Base-by-base conservation (phyloP, 2,329 filamentous ascomycete genomes). In the Zymoseptoria pseudotritici region DNA sequence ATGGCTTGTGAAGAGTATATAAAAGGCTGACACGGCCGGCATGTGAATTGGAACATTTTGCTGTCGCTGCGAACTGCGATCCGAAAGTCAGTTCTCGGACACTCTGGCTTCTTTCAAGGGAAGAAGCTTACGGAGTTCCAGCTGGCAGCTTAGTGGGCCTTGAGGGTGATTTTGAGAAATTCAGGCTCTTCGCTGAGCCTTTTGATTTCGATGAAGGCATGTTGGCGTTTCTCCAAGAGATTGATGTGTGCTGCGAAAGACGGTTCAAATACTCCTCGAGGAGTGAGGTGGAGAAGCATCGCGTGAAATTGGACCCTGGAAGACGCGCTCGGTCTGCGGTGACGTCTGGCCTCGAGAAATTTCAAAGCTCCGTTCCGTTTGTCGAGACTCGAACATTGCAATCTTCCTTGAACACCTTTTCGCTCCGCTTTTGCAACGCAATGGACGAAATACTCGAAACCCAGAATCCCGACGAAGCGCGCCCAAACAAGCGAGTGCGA, bases 1-100 rank as follows among this genome's bases (percentile, higher is more conserved):
- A 71, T 91, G 91, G 65, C 88, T 86, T 29, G 80, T 78, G 53
- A 95, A 78, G 73, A 95, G 94, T 64, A 90, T 75, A 71, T 89
- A 94, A 73, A 97, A 95, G 11, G 88, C 88, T 53, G 84, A 81
- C 66, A 90, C 88, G 58, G 90, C 84, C 66, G 88, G 81, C 26
- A 71, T 50, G 31, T 63, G 58, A 57, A 65, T 64, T 8, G 63
- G 67, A 50, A 59, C 57, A 42, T 50, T 57, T 19, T 61, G 24
- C 21, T 20, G 54, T 52, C 58, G 54, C 21, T 50, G 46, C 46
- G 29, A 46, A 49, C 26, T 26, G 31, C 24, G 17, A 54, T 50
- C 24, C 9, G 56, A 36, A 36, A 24, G 21, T 31, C 19, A 8
- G 36, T 21, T 2, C 54, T 7, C 22, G 26, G 53, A 26, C 53